Conservation (phyloP, 176 grass and related monocot genomes). For the Pharus latifolius region DNA sequence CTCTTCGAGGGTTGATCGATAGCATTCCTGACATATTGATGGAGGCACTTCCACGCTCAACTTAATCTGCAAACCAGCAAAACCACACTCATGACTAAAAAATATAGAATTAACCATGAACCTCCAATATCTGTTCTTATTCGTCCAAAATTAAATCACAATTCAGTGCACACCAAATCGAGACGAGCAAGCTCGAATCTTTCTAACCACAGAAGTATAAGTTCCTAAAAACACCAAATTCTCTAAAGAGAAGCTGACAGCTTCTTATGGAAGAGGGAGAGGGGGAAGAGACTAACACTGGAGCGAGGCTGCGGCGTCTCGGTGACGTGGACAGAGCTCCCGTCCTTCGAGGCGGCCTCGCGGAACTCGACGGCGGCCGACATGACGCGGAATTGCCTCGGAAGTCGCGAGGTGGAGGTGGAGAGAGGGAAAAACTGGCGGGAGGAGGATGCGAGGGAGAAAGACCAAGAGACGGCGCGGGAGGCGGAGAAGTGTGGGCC, state of each 20-base stretch:
- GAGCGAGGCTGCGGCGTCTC: conserved; percentile 40
- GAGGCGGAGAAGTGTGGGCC: not conserved
- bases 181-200: not conserved
- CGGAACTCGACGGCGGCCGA: conserved; percentile 24
- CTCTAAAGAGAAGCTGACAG: not conserved
- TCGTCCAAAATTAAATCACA: too few relatives aligned
- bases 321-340: conserved; percentile 42
- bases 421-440: not conserved
- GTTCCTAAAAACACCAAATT: not conserved
- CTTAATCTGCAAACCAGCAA: conserved; percentile 45
- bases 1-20: conserved; percentile 50
- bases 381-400: not conserved
- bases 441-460: not conserved
- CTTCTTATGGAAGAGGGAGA: not conserved
- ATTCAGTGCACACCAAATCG: not conserved
- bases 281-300: conserved; percentile 14
- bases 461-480: not conserved
- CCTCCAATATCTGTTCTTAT: too few relatives aligned
- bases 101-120: not conserved
- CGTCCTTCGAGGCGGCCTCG: conserved; percentile 16
- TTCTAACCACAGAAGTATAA: not conserved
- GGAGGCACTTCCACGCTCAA: conserved; percentile 87
- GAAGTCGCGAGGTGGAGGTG: conserved; percentile 8
- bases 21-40: conserved; percentile 57
- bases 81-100: not conserved